Evolutionary conservation across 495 filamentous ascomycete species (phyloP).

Genomic region (Xylaria nigripes): DNA sequence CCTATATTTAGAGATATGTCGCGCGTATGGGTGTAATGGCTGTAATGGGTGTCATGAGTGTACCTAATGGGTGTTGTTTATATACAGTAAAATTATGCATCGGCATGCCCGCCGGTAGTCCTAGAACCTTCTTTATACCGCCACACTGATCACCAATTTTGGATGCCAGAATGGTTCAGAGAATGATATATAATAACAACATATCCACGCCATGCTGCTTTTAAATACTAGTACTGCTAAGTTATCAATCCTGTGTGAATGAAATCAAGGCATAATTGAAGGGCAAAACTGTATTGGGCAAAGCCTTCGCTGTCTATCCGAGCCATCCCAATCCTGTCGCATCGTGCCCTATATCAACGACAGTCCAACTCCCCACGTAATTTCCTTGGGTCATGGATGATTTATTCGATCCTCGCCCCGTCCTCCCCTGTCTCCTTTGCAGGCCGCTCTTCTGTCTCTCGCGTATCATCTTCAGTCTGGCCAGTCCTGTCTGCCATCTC

Average conservation of each 20-base stretch:
- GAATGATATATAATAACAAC: neutral
- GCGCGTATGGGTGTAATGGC: too few relatives aligned
- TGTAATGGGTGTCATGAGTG: too few relatives aligned
- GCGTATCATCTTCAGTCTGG: neutral
- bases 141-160: neutral
- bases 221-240: neutral
- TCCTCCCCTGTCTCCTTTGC: neutral
- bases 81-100: too few relatives aligned
- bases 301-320: neutral
- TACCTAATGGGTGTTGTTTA: too few relatives aligned
- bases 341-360: too few relatives aligned
- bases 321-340: neutral
- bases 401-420: neutral
- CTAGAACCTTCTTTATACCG: too few relatives aligned
- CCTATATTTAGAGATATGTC: too few relatives aligned
- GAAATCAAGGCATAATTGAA: neutral
- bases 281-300: neutral
- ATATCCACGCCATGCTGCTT: slow-evolving; percentile 21
- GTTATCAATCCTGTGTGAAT: neutral
- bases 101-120: too few relatives aligned
- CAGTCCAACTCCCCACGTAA: neutral
- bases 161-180: neutral
- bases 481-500: slow-evolving; percentile 13
- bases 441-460: neutral
- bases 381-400: neutral